Evolutionary conservation across 2,329 filamentous ascomycete species (phyloP).

Genomic region (Aspergillus proliferans): DNA sequence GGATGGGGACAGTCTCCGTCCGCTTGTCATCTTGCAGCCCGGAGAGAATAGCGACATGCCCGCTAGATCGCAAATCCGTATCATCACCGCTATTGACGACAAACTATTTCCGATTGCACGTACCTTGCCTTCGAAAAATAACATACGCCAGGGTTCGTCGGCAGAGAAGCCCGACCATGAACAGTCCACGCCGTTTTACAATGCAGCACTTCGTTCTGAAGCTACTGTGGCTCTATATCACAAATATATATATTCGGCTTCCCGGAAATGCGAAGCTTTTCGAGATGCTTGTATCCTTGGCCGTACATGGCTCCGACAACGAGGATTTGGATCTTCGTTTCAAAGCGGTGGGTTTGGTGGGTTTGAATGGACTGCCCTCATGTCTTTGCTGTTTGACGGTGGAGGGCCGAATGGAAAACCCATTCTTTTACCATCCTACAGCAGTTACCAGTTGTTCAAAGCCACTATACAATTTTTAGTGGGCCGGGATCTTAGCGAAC

Average conservation of each 20-base stretch:
- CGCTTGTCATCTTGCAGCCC: constrained; percentile 52
- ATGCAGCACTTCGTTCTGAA: constrained; percentile 75
- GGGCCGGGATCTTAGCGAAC: constrained; percentile 65
- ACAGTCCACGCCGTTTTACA: constrained; percentile 75
- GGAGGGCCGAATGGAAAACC: constrained; percentile 66
- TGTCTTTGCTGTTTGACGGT: constrained; percentile 73
- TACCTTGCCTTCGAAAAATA: constrained; percentile 63
- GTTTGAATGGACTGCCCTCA: constrained; percentile 81
- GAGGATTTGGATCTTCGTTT: constrained; percentile 68
- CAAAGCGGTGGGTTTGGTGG: constrained; percentile 79
- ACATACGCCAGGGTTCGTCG: constrained; percentile 54
- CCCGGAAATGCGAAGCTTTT: constrained; percentile 65
- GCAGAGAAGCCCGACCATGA: constrained; percentile 33
- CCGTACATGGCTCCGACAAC: constrained; percentile 80
- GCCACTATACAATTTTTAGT: constrained; percentile 83
- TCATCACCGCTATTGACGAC: constrained; percentile 68
- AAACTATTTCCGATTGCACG: constrained; percentile 66
- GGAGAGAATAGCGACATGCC: constrained; percentile 29
- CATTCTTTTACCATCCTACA: constrained; percentile 71
- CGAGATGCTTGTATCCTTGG: constrained; percentile 80
- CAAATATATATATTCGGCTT: constrained; percentile 64
- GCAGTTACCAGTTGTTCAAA: constrained; percentile 91
- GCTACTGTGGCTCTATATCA: constrained; percentile 67
- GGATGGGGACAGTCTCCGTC: constrained; percentile 69
- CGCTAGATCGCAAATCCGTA: constrained; percentile 57